Evolutionary conservation across 1,284 basidiomycete genomes (phyloP), one percentile per base, ranked within the genome.

Genomic region (Clitocybe nebularis): DNA sequence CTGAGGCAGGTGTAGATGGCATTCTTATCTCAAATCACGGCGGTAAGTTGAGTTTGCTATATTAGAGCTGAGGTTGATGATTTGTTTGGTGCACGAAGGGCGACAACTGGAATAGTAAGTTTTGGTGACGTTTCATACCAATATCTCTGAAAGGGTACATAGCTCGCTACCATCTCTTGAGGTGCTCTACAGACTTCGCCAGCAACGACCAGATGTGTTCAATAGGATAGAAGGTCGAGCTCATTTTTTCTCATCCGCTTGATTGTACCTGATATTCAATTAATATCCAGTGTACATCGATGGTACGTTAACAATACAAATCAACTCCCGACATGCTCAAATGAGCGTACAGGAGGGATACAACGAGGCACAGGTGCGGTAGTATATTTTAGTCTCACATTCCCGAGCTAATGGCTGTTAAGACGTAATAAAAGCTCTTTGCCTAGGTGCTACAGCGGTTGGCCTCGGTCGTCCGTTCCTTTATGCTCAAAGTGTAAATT

Each of bases 11-110:
- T 3, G 79, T 87, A 13, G 84, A 90, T 48, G 93, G 90, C 4
- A 87, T 97, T 42, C 74, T 96, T 20, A 64, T 93, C n/a, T 90
- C 89, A 3, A 96, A 96, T 55, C 93, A 95, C 55, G 92, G 91
- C 46, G 92, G 93, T 81, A 59, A 53, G 79, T 56, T 16, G n/a
- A n/a, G n/a, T n/a, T n/a, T n/a, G 3, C 9, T 32, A 32, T 11
- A 32, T 32, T 16, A 9, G 19, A 48, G 59, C 4, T 42, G 58
- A 20, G 56, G 43, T 13, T 52, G 4, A 39, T 23, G 13, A 21
- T 13, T 10, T 24, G 13, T 5, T n/a, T 32, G 29, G 17, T 32
- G 36, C 38, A 17, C 22, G 36, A 25, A 85, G 82, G 83, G 35
- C 80, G 93, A 33, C 91, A 95, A 64, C 68, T 94, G 34, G 84